These are phyloP conservation scores for Magnusiomyces ingens DNA, from an alignment of 1,139 yeast genomes.

Conservation along the genomic window DNA sequence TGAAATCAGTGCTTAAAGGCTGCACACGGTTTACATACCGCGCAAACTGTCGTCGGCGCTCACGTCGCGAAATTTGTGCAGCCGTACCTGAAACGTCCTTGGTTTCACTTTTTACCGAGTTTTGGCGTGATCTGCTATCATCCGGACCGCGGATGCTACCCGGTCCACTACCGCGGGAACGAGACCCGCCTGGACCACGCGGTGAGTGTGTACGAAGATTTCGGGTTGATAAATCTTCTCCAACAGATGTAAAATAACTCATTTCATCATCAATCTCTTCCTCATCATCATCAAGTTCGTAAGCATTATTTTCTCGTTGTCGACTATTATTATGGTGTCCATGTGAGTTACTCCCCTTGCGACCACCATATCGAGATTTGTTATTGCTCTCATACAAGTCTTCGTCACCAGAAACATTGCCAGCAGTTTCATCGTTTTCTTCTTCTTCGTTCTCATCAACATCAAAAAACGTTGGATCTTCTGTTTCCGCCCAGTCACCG, in stretches of 20 bases:
- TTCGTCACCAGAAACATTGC: background rate
- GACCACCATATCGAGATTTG: conserved; percentile 12
- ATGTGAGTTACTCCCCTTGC: conserved; percentile 14
- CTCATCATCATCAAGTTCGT: conserved; percentile 17
- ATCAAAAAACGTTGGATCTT: conserved; percentile 8
- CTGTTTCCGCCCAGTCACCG: conserved; percentile 40
- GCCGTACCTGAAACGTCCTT: background rate
- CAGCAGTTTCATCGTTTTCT: conserved; percentile 15
- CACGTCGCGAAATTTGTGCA: background rate
- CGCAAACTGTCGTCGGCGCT: conserved; percentile 3
- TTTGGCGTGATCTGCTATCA: background rate
- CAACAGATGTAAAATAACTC: conserved; percentile 42
- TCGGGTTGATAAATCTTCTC: conserved; percentile 20
- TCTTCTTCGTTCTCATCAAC: conserved; percentile 20
- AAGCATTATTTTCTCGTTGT: conserved; percentile 6
- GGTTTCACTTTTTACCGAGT: background rate
- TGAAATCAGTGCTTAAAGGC: conserved; percentile 59
- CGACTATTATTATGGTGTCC: conserved; percentile 11
- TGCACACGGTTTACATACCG: conserved; percentile 35
- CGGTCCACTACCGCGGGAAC: conserved; percentile 8
- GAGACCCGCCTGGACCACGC: conserved; percentile 16
- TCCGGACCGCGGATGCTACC: background rate
- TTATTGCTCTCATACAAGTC: conserved; percentile 6
- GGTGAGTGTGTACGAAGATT: conserved; percentile 14
- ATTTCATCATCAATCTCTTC: conserved; percentile 34